Evolutionary conservation across 495 filamentous ascomycete genomes (phyloP).

Genomic region (Daldinia loculata): DNA sequence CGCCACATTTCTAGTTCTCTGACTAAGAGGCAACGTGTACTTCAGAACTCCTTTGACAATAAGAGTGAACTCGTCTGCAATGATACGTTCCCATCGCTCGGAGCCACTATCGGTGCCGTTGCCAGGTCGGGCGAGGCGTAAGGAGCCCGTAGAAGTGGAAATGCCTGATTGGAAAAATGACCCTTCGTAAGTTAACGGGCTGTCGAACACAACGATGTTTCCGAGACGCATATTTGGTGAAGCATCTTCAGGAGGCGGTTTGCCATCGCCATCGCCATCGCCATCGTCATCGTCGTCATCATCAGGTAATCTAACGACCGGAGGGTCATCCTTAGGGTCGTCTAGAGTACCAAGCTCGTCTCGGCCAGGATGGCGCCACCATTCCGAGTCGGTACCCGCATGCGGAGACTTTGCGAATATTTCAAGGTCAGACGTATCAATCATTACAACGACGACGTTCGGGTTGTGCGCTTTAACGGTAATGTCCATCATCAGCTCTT

Average conservation of each 20-base stretch:
- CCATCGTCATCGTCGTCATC: constrained; percentile 52
- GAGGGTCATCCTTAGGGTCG: constrained; percentile 72
- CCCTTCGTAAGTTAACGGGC: constrained; percentile 83
- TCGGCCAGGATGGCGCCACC: constrained; percentile 69
- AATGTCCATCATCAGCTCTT: constrained; percentile 95
- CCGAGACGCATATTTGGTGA: constrained; percentile 89
- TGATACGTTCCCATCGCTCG: constrained; percentile 89
- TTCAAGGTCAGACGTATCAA: constrained; percentile 85
- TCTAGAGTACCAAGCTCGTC: constrained; percentile 48
- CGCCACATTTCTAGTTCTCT: constrained; percentile 64
- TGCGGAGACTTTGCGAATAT: constrained; percentile 93
- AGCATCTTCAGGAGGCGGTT: constrained; percentile 63
- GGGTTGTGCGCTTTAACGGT: constrained; percentile 89
- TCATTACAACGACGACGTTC: constrained; percentile 84
- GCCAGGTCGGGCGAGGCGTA: constrained; percentile 81
- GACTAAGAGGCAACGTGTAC: constrained; percentile 86
- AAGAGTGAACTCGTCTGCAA: constrained; percentile 90
- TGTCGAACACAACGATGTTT: constrained; percentile 85
- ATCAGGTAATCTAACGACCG: constrained; percentile 44
- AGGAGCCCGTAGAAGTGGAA: constrained; percentile 78
- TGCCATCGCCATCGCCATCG: not conserved
- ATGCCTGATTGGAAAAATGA: constrained; percentile 76
- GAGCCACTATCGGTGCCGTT: constrained; percentile 88
- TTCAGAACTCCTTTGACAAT: constrained; percentile 89
- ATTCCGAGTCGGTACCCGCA: constrained; percentile 76